phyloP scores from a whole-genome alignment of 257 asterid species.

The Leptodermis oblonga region DNA sequence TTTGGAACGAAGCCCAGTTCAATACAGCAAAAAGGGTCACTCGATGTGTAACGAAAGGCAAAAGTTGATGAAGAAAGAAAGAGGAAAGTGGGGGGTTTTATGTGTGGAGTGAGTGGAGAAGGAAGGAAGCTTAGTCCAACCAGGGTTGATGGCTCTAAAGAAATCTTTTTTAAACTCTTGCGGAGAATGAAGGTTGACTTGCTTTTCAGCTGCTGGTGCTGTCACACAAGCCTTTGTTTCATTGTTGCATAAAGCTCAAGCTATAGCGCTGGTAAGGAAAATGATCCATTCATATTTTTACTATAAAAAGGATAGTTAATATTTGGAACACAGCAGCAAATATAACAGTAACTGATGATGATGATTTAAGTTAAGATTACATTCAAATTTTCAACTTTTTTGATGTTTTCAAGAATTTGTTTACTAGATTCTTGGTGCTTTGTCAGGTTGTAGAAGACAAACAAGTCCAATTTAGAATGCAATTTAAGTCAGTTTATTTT shows the following conservation, averaged over 20 bases:
- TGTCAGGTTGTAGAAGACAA: neutral
- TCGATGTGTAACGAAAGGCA: neutral
- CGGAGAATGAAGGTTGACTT: conserved; percentile 39
- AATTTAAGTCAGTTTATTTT: neutral
- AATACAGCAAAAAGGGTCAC: neutral
- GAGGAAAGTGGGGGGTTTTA: conserved; percentile 10
- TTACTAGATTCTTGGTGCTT: neutral
- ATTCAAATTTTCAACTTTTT: conserved; percentile 5
- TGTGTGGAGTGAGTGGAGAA: no score
- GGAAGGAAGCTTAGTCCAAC: neutral
- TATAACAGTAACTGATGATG: neutral
- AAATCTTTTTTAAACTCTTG: conserved; percentile 22
- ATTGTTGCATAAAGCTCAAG: neutral
- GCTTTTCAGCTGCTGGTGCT: conserved; percentile 10
- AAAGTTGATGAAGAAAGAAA: neutral
- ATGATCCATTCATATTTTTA: neutral
- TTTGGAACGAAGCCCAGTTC: neutral
- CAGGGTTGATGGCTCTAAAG: conserved; percentile 13
- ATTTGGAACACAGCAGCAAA: neutral
- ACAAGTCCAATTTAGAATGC: conserved; percentile 7
- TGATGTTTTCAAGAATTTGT: neutral
- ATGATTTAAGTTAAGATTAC: neutral
- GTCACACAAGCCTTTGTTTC: no score
- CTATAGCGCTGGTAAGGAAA: neutral
- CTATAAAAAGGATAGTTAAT: neutral